Evolutionary conservation across 1,284 basidiomycete species (phyloP), one percentile per base, ranked within the genome.

Genomic region (Ustilago tritici): DNA sequence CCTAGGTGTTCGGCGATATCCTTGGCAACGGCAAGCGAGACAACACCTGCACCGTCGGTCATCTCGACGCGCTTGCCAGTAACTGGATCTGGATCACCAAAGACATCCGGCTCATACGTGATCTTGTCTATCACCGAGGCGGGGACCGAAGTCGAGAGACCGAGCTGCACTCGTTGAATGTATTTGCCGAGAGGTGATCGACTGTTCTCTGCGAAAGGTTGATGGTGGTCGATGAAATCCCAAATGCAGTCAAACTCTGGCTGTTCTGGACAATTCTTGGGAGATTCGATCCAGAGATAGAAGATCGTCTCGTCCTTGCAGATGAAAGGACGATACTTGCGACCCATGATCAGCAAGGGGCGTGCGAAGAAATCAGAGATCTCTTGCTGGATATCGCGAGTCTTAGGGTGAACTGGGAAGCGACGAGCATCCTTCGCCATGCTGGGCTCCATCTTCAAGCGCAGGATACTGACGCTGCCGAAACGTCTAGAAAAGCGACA

Each of bases 101-200:
- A 57, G 11, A 66, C 10, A 41, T 77, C 75, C 1, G 23, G 34
- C 17, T 60, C 53, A n/a, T 67, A 61, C 2, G 23, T 53, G 55
- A 77, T 70, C n/a, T 54, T 19, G 43, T 70, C 70, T 19, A 77
- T 35, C 9, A 46, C 19, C 1, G 63, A 61, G 1, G 67, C 67
- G 19, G 43, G 61, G 0, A 79, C 61, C 1, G 84, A 83, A 1
- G 76, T 79, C 4, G 79, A 82, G 3, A 84, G 52, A 0, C 81
- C 83, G 2, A 85, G 77, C 32, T 72, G 72, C 35, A 84, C 64
- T 0, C 84, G 77, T 15, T 83, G 79, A 15, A 81, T 61, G 36
- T 65, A 82, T 55, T 85, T 85, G 36, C 80, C 80, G 35, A 83
- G 56, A 2, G 53, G 63, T 50, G 79, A 65, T 10, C 43, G 31